Percentiles rank a stretch among this genome's conserved stretches.
These are phyloP conservation scores for Tetracentron sinense DNA, from an alignment of 164 flowering plant species.

Conservation along the genomic window DNA sequence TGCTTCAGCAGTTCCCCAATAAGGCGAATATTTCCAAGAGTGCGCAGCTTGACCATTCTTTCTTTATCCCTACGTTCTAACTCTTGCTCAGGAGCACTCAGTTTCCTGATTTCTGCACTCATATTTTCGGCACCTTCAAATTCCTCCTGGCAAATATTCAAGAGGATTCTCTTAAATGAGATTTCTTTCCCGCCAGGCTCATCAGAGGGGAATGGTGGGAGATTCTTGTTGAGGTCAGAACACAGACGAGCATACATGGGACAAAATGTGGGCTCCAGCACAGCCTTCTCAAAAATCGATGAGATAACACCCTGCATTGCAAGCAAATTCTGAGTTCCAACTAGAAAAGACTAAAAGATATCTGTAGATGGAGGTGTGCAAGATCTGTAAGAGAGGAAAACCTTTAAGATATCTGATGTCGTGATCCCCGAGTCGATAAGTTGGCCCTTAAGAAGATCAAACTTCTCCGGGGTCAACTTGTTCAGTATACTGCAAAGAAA, in stretches of 20 bases:
- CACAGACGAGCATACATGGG: slow-evolving; percentile 92
- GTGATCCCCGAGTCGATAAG: slow-evolving; percentile 92
- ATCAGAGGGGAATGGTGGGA: slow-evolving; percentile 86
- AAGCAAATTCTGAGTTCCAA: slow-evolving; percentile 10
- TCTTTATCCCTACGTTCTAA: slow-evolving; percentile 82
- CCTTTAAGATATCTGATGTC: slow-evolving; percentile 87
- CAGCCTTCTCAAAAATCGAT: slow-evolving; percentile 91
- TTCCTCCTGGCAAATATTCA: slow-evolving; percentile 93
- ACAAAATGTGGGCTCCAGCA: slow-evolving; percentile 95
- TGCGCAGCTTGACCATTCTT: slow-evolving; percentile 75
- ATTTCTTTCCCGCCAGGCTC: slow-evolving; percentile 80
- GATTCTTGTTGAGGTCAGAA: slow-evolving; percentile 83
- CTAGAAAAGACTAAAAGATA: background rate
- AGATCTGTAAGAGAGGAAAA: slow-evolving; percentile 3
- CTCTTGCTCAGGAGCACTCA: slow-evolving; percentile 92
- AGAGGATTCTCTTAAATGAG: slow-evolving; percentile 81
- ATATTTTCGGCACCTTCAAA: slow-evolving; percentile 86
- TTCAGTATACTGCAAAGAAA: slow-evolving; percentile 71
- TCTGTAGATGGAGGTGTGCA: background rate
- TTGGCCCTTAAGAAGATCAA: slow-evolving; percentile 91
- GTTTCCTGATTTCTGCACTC: slow-evolving; percentile 71
- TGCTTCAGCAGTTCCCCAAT: slow-evolving; percentile 97
- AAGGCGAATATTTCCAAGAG: slow-evolving; percentile 91
- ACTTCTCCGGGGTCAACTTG: slow-evolving; percentile 98
- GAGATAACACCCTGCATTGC: slow-evolving; percentile 79